These are phyloP conservation scores for Clohesyomyces aquaticus DNA, from an alignment of 495 filamentous ascomycete species.

Conservation along the genomic window DNA sequence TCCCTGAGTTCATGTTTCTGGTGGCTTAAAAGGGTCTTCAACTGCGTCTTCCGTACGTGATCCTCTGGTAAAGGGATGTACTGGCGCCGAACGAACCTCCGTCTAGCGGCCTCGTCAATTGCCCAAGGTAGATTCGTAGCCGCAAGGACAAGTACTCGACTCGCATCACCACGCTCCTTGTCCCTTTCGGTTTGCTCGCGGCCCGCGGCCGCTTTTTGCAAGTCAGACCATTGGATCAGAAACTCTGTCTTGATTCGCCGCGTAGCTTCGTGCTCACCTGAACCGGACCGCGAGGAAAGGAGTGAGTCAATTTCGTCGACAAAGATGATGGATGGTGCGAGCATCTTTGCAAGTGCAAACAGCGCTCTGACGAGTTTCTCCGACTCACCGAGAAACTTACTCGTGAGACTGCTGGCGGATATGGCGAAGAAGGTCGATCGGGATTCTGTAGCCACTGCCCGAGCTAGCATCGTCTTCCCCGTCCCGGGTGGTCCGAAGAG, in stretches of 20 bases:
- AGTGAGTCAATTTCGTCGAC: slow-evolving; percentile 98
- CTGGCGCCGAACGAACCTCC: slow-evolving; percentile 89
- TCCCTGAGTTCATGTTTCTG: slow-evolving; percentile 83
- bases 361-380: slow-evolving; percentile 95
- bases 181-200: slow-evolving; percentile 71
- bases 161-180: slow-evolving; percentile 76
- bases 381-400: slow-evolving; percentile 94
- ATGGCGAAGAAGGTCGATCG: slow-evolving; percentile 98
- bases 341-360: slow-evolving; percentile 84
- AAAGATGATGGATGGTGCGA: slow-evolving; percentile 97
- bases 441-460: slow-evolving; percentile 93
- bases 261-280: slow-evolving; percentile 89
- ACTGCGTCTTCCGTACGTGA: slow-evolving; percentile 74
- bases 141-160: slow-evolving; percentile 87
- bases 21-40: slow-evolving; percentile 76
- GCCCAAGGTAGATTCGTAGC: slow-evolving; percentile 98
- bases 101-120: slow-evolving; percentile 91
- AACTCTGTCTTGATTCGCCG: slow-evolving; percentile 97
- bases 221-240: slow-evolving; percentile 93
- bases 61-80: slow-evolving; percentile 94
- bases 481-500: slow-evolving; percentile 96
- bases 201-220: slow-evolving; percentile 89
- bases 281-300: slow-evolving; percentile 78
- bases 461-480: slow-evolving; percentile 96
- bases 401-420: slow-evolving; percentile 88